These are phyloP conservation scores for Candida silvicultrix DNA, from an alignment of 805 yeast genomes.

Conservation along the genomic window DNA sequence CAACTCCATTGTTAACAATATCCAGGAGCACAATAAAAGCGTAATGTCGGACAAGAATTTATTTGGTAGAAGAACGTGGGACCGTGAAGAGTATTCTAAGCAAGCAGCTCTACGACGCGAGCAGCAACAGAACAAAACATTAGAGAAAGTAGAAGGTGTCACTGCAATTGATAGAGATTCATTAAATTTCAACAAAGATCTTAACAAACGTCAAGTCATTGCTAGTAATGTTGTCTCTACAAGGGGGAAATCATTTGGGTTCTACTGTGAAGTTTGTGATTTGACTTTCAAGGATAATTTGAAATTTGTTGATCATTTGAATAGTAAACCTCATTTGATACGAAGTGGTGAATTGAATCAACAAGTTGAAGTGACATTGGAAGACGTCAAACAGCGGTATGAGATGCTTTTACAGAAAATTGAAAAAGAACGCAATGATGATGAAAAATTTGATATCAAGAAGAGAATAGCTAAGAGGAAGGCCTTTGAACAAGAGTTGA, in stretches of 20 bases:
- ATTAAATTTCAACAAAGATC: constrained; percentile 19
- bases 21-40: too few relatives aligned
- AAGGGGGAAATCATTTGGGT: constrained; percentile 67
- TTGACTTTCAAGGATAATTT: constrained; percentile 78
- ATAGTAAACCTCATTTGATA: constrained; percentile 59
- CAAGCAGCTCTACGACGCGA: constrained; percentile 30
- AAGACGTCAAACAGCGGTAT: constrained; percentile 39
- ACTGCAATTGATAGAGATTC: constrained; percentile 9
- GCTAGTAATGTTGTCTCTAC: constrained; percentile 26
- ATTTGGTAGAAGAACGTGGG: constrained; percentile 69
- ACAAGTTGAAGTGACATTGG: constrained; percentile 38
- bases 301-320: constrained; percentile 78
- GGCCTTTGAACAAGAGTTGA: constrained; percentile 30
- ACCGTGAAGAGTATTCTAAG: constrained; percentile 55
- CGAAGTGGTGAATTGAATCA: constrained; percentile 33
- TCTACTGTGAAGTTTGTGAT: constrained; percentile 76
- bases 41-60: constrained; percentile 6
- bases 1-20: too few relatives aligned
- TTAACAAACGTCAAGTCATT: constrained; percentile 29
- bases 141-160: constrained; percentile 8
- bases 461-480: constrained; percentile 35
- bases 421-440: constrained; percentile 11
- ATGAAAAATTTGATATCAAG: constrained; percentile 26
- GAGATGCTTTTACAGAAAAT: constrained; percentile 28
- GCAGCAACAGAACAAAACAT: constrained; percentile 11